Evolutionary conservation across 345 rosid species (phyloP).

Genomic region (Noccaea bulbosa): DNA sequence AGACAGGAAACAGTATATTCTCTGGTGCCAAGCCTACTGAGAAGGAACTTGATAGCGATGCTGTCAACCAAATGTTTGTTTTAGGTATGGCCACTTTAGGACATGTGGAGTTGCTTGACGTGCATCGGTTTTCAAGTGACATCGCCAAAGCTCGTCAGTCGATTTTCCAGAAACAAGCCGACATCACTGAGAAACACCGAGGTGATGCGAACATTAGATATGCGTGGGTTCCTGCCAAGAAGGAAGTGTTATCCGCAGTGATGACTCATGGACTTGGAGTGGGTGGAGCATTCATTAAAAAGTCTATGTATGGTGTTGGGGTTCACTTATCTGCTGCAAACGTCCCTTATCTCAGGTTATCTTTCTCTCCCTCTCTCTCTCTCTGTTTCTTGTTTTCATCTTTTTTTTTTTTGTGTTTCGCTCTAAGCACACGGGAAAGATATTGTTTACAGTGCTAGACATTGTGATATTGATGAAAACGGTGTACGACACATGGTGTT

Average conservation of each 20-base stretch:
- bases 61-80: conserved; percentile 56
- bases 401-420: conserved; percentile 4
- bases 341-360: conserved; percentile 63
- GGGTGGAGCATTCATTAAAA: conserved; percentile 49
- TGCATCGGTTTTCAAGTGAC: conserved; percentile 47
- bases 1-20: conserved; percentile 28
- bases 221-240: conserved; percentile 86
- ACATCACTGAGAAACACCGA: conserved; percentile 60
- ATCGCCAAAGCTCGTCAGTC: conserved; percentile 52
- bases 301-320: conserved; percentile 63
- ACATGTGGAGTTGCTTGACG: conserved; percentile 55
- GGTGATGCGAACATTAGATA: conserved; percentile 73
- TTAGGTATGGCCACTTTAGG: conserved; percentile 50
- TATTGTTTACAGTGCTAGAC: conserved; percentile 64
- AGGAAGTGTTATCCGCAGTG: conserved; percentile 48
- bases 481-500: conserved; percentile 66
- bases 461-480: conserved; percentile 88
- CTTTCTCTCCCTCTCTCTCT: not conserved
- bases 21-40: conserved; percentile 36
- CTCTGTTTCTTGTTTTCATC: not conserved
- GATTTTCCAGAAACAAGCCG: conserved; percentile 76
- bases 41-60: conserved; percentile 47
- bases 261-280: conserved; percentile 67
- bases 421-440: conserved; percentile 33
- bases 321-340: conserved; percentile 68